Percentiles rank a stretch among this genome's conserved stretches.
These are phyloP conservation scores for Fusarium concolor DNA, from an alignment of 2,329 filamentous ascomycete species.

Conservation along the genomic window DNA sequence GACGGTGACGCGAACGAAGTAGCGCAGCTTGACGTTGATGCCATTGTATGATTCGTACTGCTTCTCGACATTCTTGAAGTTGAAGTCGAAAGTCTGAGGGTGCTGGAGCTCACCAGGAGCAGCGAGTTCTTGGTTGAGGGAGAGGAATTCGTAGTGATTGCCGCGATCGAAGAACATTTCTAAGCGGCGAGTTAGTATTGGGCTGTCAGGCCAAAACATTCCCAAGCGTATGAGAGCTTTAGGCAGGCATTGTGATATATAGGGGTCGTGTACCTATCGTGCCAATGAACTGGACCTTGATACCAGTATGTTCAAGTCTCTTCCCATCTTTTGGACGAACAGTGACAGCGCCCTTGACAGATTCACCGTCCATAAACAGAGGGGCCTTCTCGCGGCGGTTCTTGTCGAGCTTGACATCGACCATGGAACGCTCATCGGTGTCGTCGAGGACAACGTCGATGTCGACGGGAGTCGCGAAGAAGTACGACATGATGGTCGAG, in stretches of 20 bases:
- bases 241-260: constrained; percentile 17
- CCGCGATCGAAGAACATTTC: constrained; percentile 99
- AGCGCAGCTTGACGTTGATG: constrained; percentile 98
- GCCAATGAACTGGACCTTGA: constrained; percentile 99
- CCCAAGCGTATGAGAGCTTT: constrained; percentile 18
- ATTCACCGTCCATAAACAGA: constrained; percentile 97
- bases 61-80: constrained; percentile 99
- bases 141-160: constrained; percentile 99
- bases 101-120: constrained; percentile 98
- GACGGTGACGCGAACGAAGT: constrained; percentile 97
- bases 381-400: constrained; percentile 96
- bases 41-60: constrained; percentile 99
- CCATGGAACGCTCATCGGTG: constrained; percentile 91
- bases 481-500: constrained; percentile 82
- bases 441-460: constrained; percentile 99
- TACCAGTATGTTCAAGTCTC: constrained; percentile 95
- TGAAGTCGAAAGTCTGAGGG: constrained; percentile 98
- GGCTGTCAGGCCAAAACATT: not conserved
- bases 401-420: constrained; percentile 99
- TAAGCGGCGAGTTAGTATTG: constrained; percentile 51
- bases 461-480: constrained; percentile 97
- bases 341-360: constrained; percentile 95
- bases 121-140: constrained; percentile 94
- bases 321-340: constrained; percentile 98
- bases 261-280: constrained; percentile 78